Evolutionary conservation across 2,329 filamentous ascomycete genomes (phyloP).

Genomic region (Fusarium phyllophilum): DNA sequence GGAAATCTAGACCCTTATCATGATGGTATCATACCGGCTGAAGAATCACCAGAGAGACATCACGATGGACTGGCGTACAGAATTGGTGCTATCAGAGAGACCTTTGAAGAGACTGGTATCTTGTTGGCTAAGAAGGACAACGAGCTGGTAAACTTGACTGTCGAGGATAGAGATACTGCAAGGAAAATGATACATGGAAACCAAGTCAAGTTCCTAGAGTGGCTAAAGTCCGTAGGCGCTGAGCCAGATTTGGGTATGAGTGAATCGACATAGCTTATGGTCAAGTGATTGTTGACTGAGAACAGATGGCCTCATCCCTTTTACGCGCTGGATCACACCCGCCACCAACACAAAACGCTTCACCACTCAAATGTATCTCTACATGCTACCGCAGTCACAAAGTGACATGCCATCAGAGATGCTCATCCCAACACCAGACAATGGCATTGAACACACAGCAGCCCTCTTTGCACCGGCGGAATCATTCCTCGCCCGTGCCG

Average conservation of each 20-base stretch:
- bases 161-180: constrained; percentile 70
- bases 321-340: constrained; percentile 93
- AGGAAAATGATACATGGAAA: constrained; percentile 75
- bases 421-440: constrained; percentile 77
- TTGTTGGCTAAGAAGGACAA: constrained; percentile 71
- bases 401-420: constrained; percentile 55
- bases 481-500: constrained; percentile 74
- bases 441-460: constrained; percentile 72
- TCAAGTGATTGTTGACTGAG: constrained; percentile 6
- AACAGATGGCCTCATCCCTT: constrained; percentile 75
- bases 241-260: constrained; percentile 71
- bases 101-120: constrained; percentile 95
- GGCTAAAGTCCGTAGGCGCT: constrained; percentile 66
- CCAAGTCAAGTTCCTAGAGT: constrained; percentile 72
- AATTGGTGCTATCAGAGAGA: constrained; percentile 87
- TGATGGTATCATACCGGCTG: constrained; percentile 68
- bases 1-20: constrained; percentile 83
- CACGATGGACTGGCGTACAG: constrained; percentile 78
- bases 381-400: constrained; percentile 73
- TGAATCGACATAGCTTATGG: background rate
- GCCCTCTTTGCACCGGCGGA: constrained; percentile 78
- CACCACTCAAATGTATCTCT: constrained; percentile 96
- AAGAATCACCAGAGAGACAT: constrained; percentile 67
- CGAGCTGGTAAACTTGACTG: constrained; percentile 68
- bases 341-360: constrained; percentile 78